phyloP scores from a whole-genome alignment of 139 green algal genomes.

The Pleodorina starrii region DNA sequence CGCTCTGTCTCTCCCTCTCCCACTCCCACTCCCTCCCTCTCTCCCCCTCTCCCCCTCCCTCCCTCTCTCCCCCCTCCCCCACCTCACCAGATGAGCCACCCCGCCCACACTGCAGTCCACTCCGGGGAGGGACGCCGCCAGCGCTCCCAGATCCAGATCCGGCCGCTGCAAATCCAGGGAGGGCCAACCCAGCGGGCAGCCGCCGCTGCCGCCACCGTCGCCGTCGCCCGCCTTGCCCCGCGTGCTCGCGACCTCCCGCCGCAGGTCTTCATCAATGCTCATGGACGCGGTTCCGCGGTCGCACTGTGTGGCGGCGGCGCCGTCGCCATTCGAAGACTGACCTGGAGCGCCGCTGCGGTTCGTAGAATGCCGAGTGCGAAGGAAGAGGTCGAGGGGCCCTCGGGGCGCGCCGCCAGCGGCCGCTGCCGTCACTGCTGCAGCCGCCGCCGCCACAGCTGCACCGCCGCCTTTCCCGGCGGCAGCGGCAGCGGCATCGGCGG shows the following conservation, averaged over 20 bases:
- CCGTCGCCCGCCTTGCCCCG: neutral
- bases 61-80: neutral
- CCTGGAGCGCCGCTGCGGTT: too few species aligned
- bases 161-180: conserved; percentile 3
- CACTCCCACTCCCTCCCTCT: neutral
- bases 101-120: neutral
- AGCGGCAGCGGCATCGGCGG: too few species aligned
- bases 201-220: neutral
- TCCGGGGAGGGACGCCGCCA: neutral
- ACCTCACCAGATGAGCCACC: conserved; percentile 23
- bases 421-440: neutral
- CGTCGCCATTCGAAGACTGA: too few species aligned
- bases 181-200: neutral
- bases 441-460: neutral
- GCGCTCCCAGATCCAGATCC: neutral
- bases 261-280: too few species aligned
- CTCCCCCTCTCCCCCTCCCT: neutral
- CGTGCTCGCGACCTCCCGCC: too few species aligned
- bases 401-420: too few species aligned
- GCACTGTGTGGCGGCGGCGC: too few species aligned
- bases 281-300: too few species aligned
- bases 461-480: too few species aligned
- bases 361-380: too few species aligned
- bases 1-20: too few species aligned
- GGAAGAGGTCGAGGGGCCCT: too few species aligned